Percentiles rank a stretch among this genome's conserved stretches.
Evolutionary conservation across 83 land plant genomes (phyloP).

Genomic region (Picea engelmannii): DNA sequence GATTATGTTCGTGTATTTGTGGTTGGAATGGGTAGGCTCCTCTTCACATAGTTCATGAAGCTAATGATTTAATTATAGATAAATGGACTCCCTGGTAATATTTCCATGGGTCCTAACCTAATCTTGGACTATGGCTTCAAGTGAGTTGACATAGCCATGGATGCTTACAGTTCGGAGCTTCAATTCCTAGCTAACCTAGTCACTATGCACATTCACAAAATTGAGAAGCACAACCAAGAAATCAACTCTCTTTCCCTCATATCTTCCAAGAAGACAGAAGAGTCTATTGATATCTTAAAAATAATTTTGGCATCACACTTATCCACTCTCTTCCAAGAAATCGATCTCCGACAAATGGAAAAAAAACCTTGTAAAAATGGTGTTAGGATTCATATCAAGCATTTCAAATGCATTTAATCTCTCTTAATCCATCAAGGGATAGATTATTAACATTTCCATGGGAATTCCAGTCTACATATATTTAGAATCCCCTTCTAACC

Average conservation of each 20-base stretch:
- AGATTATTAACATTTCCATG: not conserved
- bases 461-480: not conserved
- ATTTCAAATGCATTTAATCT: not conserved
- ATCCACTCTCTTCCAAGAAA: slow-evolving; percentile 66
- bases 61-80: not conserved
- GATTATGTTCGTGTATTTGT: not conserved
- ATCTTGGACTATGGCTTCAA: slow-evolving; percentile 19
- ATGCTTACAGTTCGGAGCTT: slow-evolving; percentile 47
- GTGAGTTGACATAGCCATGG: slow-evolving; percentile 81
- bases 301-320: slow-evolving; percentile 21
- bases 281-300: slow-evolving; percentile 66
- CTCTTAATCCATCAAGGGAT: not conserved
- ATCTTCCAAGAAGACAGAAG: slow-evolving; percentile 69
- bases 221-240: slow-evolving; percentile 72
- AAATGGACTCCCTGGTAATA: not conserved
- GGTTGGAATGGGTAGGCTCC: slow-evolving; percentile 20
- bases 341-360: slow-evolving; percentile 68
- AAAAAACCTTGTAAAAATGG: slow-evolving; percentile 3
- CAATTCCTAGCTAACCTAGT: slow-evolving; percentile 34
- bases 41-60: not conserved
- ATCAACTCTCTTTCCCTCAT: slow-evolving; percentile 76
- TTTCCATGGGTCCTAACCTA: not conserved
- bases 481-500: no score
- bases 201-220: slow-evolving; percentile 65
- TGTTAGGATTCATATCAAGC: not conserved